Conservation (phyloP, 495 filamentous ascomycete genomes). For the Aspergillus affinis region DNA sequence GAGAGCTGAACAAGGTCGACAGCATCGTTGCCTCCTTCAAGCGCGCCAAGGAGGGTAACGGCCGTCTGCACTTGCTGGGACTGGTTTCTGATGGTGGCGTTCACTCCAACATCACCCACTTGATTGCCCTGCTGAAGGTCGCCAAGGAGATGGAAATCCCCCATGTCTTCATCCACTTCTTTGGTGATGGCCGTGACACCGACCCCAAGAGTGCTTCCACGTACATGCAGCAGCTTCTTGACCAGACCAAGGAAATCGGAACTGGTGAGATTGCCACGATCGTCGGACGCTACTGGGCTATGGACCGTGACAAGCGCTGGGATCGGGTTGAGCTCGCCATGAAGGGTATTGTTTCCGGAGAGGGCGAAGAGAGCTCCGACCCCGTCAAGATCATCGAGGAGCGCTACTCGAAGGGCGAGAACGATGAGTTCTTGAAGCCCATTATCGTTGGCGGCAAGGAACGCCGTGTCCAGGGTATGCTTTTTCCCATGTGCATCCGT, state of each 20-base stretch:
- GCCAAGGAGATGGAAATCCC: slow-evolving; percentile 86
- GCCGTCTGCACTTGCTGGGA: slow-evolving; percentile 87
- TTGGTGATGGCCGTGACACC: slow-evolving; percentile 95
- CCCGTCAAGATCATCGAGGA: slow-evolving; percentile 84
- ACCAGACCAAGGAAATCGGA: slow-evolving; percentile 77
- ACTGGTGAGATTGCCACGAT: slow-evolving; percentile 87
- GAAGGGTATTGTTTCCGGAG: slow-evolving; percentile 80
- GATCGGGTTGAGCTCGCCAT: slow-evolving; percentile 87
- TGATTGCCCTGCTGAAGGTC: slow-evolving; percentile 80
- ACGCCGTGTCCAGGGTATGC: slow-evolving; percentile 73
- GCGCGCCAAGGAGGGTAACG: slow-evolving; percentile 82
- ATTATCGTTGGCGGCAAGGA: slow-evolving; percentile 91
- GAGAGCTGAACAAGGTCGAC: slow-evolving; percentile 72
- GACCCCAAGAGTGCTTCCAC: slow-evolving; percentile 87
- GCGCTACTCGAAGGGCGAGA: slow-evolving; percentile 83
- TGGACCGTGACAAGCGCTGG: slow-evolving; percentile 99
- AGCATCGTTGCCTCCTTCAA: slow-evolving; percentile 76
- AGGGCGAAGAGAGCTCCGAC: slow-evolving; percentile 82
- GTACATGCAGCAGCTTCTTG: slow-evolving; percentile 82
- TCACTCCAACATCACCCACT: slow-evolving; percentile 90
- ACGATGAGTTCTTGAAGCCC: slow-evolving; percentile 96
- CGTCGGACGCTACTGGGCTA: slow-evolving; percentile 95
- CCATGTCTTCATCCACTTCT: slow-evolving; percentile 97
- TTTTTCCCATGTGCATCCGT: neutral
- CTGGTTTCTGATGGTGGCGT: slow-evolving; percentile 95